A percentile compares a stretch with the other conserved stretches of the same genome.
Conservation (phyloP, 1,139 yeast genomes). For the Nakaseomyces glabratus region DNA sequence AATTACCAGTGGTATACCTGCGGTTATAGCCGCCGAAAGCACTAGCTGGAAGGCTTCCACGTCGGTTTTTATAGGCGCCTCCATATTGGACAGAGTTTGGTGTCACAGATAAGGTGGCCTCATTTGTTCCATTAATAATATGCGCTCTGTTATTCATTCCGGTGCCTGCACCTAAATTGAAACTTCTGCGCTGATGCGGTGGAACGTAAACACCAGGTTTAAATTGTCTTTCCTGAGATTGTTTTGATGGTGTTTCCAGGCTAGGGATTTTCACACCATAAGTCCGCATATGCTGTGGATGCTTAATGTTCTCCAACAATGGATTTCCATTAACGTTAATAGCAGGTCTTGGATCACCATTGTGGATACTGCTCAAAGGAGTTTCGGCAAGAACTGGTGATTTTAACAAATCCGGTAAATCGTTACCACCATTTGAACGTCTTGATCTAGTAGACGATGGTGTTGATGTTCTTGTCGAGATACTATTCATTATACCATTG, state of each 20-base stretch:
- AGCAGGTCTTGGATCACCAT: neutral
- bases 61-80: slow-evolving; percentile 10
- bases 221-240: slow-evolving; percentile 22
- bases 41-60: slow-evolving; percentile 10
- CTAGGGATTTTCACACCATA: neutral
- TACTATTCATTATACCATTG: slow-evolving; percentile 7
- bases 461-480: slow-evolving; percentile 8
- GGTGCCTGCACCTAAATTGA: slow-evolving; percentile 7
- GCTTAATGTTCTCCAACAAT: neutral
- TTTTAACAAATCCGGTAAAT: slow-evolving; percentile 28
- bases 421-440: slow-evolving; percentile 10
- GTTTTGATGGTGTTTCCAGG: slow-evolving; percentile 3
- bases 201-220: slow-evolving; percentile 36
- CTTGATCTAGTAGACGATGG: slow-evolving; percentile 1
- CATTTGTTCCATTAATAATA: too few species aligned
- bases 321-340: slow-evolving; percentile 2
- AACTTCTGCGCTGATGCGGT: slow-evolving; percentile 40
- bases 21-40: slow-evolving; percentile 3
- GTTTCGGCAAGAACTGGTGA: slow-evolving; percentile 18
- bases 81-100: slow-evolving; percentile 18
- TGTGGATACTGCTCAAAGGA: neutral
- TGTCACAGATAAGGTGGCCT: slow-evolving; percentile 20
- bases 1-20: slow-evolving; percentile 2
- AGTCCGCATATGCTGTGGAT: neutral
- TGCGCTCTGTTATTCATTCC: slow-evolving; percentile 10